Base-by-base conservation (phyloP, 257 asterid species). In the Euphrasia confusa region DNA sequence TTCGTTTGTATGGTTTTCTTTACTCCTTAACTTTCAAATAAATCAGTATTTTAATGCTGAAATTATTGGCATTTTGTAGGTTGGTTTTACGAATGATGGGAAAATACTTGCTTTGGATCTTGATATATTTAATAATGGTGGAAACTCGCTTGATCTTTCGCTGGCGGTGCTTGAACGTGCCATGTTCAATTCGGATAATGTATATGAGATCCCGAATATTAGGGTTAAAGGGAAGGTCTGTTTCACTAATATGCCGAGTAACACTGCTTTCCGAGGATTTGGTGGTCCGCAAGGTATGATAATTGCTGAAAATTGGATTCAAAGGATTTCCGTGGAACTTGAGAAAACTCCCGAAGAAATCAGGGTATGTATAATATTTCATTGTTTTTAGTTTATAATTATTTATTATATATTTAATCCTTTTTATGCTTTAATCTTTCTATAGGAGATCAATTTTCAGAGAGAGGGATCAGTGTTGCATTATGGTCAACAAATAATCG, bases 201-300 rank as follows among this genome's bases (percentile, higher is more conserved):
- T 89, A 10, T 92, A 92, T 68, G 97, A 89, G 75, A 89, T 92
- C 61, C 97, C 99, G 7, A 86, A 92, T 79, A 64, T 92, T 58
- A 81, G 84, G 64, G 54, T 92, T 67, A 81, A 62, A 18, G 99
- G 98, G 67, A 84, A 70, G 77, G 97, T 84, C 13, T 88, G 97
- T 81, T 92, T 83, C 78, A 92, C 99, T 57, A 92, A 92, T 79
- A 61, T 84, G 28, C 86, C 97, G n/a, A 92, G 99, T 74, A 92
- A 92, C 66, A 92, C 99, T 52, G 99, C 99, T 70, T 92, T 92
- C 63, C 84, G 99, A 68, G 99, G 99, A 49, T 92, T 89, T 72
- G 99, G 99, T 61, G 99, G 97, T 52, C 99, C 99, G 13, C 99
- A 92, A 76, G 97, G 97, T 63, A 92, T 92, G 99, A 72, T 92